Evolutionary conservation across 768 basidiomycete species (phyloP).

Genomic region (Arthromyces matolae): DNA sequence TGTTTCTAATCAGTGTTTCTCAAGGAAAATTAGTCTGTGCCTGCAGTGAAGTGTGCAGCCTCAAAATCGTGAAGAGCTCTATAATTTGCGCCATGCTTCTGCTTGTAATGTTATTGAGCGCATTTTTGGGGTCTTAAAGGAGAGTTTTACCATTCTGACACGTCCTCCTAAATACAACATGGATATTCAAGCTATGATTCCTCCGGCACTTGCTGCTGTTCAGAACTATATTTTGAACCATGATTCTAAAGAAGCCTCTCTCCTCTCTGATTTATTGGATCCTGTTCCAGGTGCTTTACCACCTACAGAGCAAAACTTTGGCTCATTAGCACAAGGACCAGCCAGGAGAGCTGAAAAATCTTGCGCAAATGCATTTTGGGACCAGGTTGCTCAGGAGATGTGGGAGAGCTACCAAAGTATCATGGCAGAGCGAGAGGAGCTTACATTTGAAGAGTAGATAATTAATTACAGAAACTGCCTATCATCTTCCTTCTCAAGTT

Average conservation of each 20-base stretch:
- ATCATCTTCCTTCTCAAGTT: no score
- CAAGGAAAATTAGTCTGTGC: no score
- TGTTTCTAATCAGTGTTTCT: no score
- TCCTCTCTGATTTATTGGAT: no score
- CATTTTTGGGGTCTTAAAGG: conserved; percentile 19
- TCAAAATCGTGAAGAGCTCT: conserved; percentile 20
- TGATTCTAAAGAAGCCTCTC: no score
- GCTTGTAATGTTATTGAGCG: conserved; percentile 24
- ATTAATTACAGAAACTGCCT: no score
- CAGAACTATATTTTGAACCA: no score
- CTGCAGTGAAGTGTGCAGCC: conserved; percentile 14
- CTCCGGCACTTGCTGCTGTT: conserved; percentile 15
- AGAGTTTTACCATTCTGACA: not conserved
- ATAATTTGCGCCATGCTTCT: conserved; percentile 23
- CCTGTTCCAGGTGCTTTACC: no score
- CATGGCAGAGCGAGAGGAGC: no score
- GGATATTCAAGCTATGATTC: conserved; percentile 15
- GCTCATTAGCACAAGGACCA: no score
- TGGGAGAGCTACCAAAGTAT: not conserved
- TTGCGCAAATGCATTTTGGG: not conserved
- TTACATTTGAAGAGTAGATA: no score
- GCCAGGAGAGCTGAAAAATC: not conserved
- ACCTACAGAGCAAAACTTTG: no score
- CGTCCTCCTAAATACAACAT: conserved; percentile 13
- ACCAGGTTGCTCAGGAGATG: not conserved